Evolutionary conservation across 768 basidiomycete genomes (phyloP).

Genomic region (Boletus eberwhitei): DNA sequence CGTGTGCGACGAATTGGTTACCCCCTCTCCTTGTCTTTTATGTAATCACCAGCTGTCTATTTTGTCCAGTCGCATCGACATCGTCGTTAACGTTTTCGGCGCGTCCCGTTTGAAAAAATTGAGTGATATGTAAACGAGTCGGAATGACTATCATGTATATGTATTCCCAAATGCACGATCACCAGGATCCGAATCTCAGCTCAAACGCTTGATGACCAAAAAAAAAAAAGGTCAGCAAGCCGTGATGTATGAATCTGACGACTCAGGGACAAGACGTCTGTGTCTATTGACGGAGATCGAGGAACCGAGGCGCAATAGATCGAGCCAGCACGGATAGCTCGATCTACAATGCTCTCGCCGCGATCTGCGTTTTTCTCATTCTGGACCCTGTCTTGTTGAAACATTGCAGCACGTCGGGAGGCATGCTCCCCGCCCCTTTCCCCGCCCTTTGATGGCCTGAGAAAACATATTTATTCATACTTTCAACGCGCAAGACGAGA

Average conservation of each 20-base stretch:
- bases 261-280: constrained; percentile 3
- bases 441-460: constrained; percentile 21
- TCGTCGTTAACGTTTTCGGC: no score
- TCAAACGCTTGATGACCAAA: constrained; percentile 7
- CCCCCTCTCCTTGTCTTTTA: constrained; percentile 11
- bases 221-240: neutral
- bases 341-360: neutral
- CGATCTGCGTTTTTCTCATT: neutral
- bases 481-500: neutral
- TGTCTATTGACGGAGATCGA: constrained; percentile 16
- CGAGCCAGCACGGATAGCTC: neutral
- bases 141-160: no score
- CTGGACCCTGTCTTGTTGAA: constrained; percentile 1
- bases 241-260: constrained; percentile 12
- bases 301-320: constrained; percentile 16
- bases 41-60: constrained; percentile 5
- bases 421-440: constrained; percentile 11
- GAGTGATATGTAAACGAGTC: neutral
- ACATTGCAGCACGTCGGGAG: constrained; percentile 8
- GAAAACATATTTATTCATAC: neutral
- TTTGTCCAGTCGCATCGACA: neutral
- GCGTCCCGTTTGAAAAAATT: no score
- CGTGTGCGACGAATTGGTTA: constrained; percentile 14
- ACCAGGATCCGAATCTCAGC: constrained; percentile 2
- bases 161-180: no score